phyloP scores from a whole-genome alignment of 805 yeast genomes.

The Myxozyma neotropica region DNA sequence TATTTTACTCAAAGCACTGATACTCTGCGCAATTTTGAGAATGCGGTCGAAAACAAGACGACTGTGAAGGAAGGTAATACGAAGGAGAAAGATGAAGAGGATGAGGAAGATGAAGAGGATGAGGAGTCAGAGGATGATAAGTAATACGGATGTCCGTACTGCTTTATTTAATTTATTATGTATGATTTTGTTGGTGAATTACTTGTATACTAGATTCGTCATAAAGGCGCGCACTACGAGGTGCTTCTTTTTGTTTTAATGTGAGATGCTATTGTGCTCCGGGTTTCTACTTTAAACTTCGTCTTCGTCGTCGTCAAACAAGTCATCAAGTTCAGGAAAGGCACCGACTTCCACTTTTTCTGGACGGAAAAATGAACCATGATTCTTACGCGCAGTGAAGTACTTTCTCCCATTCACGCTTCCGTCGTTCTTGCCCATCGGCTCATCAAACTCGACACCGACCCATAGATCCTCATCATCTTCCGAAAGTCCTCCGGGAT shows the following conservation, averaged over 20 bases:
- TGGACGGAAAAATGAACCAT: slow-evolving; percentile 83
- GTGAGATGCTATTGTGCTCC: not conserved
- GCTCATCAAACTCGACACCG: slow-evolving; percentile 83
- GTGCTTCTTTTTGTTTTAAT: not conserved
- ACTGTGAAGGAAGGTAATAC: not conserved
- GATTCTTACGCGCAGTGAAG: slow-evolving; percentile 57
- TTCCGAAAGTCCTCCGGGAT: slow-evolving; percentile 8
- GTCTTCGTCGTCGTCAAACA: slow-evolving; percentile 48
- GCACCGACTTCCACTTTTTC: slow-evolving; percentile 68
- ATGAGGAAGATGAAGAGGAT: slow-evolving; percentile 1
- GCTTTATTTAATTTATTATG: not conserved
- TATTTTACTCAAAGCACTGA: slow-evolving; percentile 72
- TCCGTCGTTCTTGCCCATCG: slow-evolving; percentile 87
- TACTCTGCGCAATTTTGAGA: slow-evolving; percentile 32
- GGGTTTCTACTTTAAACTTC: slow-evolving; percentile 10
- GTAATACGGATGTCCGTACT: not conserved
- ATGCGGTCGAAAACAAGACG: not conserved
- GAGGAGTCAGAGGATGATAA: slow-evolving; percentile 1
- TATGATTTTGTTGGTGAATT: not conserved
- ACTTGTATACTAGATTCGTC: slow-evolving; percentile 1
- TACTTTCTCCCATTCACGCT: slow-evolving; percentile 60
- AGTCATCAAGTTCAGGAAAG: slow-evolving; percentile 56
- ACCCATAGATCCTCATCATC: slow-evolving; percentile 58
- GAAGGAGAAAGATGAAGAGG: slow-evolving; percentile 1
- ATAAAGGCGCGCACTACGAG: not conserved